Base-by-base conservation (phyloP, 2,329 filamentous ascomycete genomes). In the Scedosporium aurantiacum region DNA sequence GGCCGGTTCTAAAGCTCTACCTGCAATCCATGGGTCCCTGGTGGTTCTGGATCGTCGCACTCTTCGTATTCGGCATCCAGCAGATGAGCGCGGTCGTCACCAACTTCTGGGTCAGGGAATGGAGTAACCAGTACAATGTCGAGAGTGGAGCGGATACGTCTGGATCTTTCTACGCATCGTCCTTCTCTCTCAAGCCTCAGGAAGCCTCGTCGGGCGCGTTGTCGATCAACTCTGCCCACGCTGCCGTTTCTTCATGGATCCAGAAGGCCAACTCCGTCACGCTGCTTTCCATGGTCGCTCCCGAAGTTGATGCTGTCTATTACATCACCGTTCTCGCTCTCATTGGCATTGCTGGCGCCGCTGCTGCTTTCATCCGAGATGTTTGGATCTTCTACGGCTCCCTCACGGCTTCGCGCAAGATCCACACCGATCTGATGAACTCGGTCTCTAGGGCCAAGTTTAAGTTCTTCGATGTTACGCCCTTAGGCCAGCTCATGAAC, bases 381-480 rank as follows among this genome's bases (percentile, higher is more conserved):
- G 80, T 89, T 56, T 91, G 96, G 76, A 81, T 99, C 27, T 99
- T 99, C 77, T 89, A 88, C 70, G 94, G 94, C 2, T 97, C 94
- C 5, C 79, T 97, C 56, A 88, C 87, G 27, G 94, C 94, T 2
- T 97, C 94, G 27, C 87, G 84, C 77, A 87, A 85, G 66, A 85
- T 99, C 21, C 94, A 99, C 71, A 81, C 87, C 66, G 79, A 83
- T 41, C 79, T 99, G 61, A 88, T 99, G 71, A 80, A 83, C 28
- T 81, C 88, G 1, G 85, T 99, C 25, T 88, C 90, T 14, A 86
- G 92, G 66, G 94, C 94, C 32, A 93, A 91, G 71, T 97, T 99
- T 79, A 91, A 90, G 70, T 99, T 99, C 77, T 99, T 99, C 69
- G 94, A 99, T 70, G 89, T 93, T 1, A 99, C 94, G 0, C 94